Percentiles rank a stretch among this genome's conserved stretches.
Conservation (phyloP, 306 rosid genomes). For the Clitoria ternatea region DNA sequence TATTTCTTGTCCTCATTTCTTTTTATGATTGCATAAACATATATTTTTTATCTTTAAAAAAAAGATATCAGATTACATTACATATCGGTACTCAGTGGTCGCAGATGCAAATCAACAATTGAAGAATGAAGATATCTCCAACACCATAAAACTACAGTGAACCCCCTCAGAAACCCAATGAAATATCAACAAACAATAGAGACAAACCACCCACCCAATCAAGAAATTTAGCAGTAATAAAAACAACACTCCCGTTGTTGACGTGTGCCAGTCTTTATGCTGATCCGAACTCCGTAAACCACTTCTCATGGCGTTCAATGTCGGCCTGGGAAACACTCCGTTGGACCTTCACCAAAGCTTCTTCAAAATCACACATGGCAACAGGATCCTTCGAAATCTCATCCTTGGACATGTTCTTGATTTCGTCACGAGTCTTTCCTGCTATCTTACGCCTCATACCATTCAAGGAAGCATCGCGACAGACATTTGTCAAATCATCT, state of each 20-base stretch:
- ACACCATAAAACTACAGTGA: conserved; percentile 18
- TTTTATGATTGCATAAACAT: too few species aligned
- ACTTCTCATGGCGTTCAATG: conserved; percentile 90
- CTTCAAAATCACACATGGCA: conserved; percentile 98
- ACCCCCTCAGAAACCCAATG: neutral
- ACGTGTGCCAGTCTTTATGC: conserved; percentile 35
- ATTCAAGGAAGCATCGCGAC: conserved; percentile 95
- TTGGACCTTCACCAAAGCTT: conserved; percentile 88
- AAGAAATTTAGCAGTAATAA: neutral
- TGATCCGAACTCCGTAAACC: conserved; percentile 92
- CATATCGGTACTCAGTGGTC: conserved; percentile 11
- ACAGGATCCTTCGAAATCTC: conserved; percentile 95
- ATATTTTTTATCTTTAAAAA: too few species aligned
- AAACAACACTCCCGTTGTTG: neutral
- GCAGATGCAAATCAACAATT: conserved; percentile 17
- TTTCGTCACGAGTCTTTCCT: conserved; percentile 97
- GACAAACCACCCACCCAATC: neutral
- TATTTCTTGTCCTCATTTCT: too few species aligned
- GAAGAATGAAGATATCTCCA: conserved; percentile 17
- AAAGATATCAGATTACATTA: conserved; percentile 27
- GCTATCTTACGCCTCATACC: conserved; percentile 99
- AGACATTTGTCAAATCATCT: conserved; percentile 93
- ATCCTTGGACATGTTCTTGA: conserved; percentile 93
- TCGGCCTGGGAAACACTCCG: conserved; percentile 92
- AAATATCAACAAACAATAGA: conserved; percentile 16